Evolutionary conservation across 768 basidiomycete species (phyloP), one percentile per base, ranked within the genome.

Genomic region (Neoboletus magnificus): DNA sequence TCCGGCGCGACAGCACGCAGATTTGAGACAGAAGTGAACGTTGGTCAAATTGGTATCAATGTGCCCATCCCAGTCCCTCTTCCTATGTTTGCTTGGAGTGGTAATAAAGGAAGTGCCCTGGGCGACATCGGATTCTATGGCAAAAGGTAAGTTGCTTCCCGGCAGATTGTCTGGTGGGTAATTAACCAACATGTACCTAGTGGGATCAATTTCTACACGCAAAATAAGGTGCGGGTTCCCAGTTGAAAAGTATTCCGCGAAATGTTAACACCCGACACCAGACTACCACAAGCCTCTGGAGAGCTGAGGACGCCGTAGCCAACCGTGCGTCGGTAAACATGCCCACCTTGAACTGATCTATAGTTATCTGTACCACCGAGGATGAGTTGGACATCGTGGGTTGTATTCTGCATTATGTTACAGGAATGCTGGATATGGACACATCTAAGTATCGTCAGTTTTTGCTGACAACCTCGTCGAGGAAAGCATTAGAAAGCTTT

Each of bases 31-130:
- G 80, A 86, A 44, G 85, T 96, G 50, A 91, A 98, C 60, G 86
- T 93, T 50, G 94, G 94, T 23, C 93, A 91, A 72, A 83, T 99
- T 65, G 96, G 96, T 42, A 84, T 98, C 70, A 98, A 95, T 68
- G 87, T 94, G 10, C 90, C 91, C 4, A 93, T 93, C 48, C 91
- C 93, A 15, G 96, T 99, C 6, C 96, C 96, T 43, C 74, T 89
- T 30, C 89, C 89, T 16, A 95, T 97, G 91, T 98, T 97, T 76
- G 83, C 92, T 29, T 96, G 93, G 93, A 93, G 90, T 63, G 96
- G 97, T 27, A 96, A 94, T 76, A 96, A 94, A 79, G 86, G 77
- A 39, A 91, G 89, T 64, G 84, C 84, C 63, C 73, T 94, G 52
- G 93, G 93, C 23, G 91, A 95, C 66, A 82, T 93, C 43, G 86